These are phyloP conservation scores for Teratosphaeriaceae sp. DNA, from an alignment of 2,329 filamentous ascomycete species.

Conservation along the genomic window DNA sequence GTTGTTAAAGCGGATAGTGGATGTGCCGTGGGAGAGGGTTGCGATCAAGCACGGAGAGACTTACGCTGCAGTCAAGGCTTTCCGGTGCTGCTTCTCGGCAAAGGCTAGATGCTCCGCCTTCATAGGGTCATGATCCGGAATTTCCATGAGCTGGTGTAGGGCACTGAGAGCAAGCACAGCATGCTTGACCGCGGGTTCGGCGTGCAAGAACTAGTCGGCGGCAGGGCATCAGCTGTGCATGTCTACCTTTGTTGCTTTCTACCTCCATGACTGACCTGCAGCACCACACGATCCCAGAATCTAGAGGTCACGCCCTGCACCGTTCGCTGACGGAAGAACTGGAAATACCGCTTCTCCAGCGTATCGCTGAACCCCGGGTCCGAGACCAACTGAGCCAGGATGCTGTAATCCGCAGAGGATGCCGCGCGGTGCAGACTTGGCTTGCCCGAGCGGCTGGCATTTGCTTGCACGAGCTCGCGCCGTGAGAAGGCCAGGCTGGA, in stretches of 20 bases:
- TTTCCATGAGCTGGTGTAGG: constrained; percentile 19
- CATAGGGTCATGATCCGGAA: constrained; percentile 2
- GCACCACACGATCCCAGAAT: constrained; percentile 24
- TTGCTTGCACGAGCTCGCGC: constrained; percentile 7
- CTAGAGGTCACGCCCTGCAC: constrained; percentile 8
- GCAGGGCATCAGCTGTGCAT: too few relatives aligned
- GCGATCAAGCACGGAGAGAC: not conserved
- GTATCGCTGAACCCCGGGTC: constrained; percentile 19
- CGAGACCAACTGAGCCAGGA: constrained; percentile 11
- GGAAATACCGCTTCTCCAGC: constrained; percentile 23
- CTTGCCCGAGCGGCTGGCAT: not conserved
- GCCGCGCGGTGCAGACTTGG: not conserved
- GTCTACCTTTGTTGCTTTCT: too few relatives aligned
- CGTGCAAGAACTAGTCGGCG: too few relatives aligned
- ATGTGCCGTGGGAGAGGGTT: too few relatives aligned
- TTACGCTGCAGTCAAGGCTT: constrained; percentile 5
- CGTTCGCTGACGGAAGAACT: constrained; percentile 24
- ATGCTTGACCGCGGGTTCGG: constrained; percentile 26
- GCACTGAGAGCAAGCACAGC: constrained; percentile 28
- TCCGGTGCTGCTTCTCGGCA: constrained; percentile 10
- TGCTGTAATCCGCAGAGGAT: not conserved
- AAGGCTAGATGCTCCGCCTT: constrained; percentile 7
- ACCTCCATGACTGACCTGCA: too few relatives aligned
- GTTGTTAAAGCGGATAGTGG: too few relatives aligned
- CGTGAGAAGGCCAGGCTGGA: constrained; percentile 10